Base-by-base conservation (phyloP, 768 basidiomycete species). In the Asterophora lycoperdoides region DNA sequence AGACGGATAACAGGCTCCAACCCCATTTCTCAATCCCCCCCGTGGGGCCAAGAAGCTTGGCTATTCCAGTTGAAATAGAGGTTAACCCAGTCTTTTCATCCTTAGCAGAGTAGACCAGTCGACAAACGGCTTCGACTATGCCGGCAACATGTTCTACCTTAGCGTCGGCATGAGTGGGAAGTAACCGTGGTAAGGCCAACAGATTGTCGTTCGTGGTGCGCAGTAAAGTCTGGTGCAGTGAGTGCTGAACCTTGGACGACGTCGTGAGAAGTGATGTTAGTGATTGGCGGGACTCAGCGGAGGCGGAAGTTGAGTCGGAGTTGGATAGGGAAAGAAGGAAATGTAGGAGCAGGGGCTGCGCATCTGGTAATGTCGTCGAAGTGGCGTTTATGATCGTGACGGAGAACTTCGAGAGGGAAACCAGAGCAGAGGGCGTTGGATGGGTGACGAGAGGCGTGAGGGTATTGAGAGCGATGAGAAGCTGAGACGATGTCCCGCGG, bases 11-110 rank as follows among this genome's bases (percentile, higher is more conserved):
- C 4, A 99, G 61, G 41, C 80, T 79, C 86, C 88, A 93, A 4
- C 92, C 89, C 95, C 93, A 98, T 63, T 84, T 84, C 58, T 96
- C 92, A 14, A 96, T 81, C 0, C 88, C 85, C 5, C 92, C 91
- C 0, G 70, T 77, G 1, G 92, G 86, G 3, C 93, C 93, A 1
- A 95, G 74, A 5, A 93, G 72, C 46, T 76, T 78, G 7, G 75
- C 78, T 2, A 90, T 69, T 10, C 72, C 75, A 13, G 70, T 63
- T 11, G 78, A 72, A 29, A 89, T 72, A n/a, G 75, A 57, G 1
- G 69, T 59, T 23, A 77, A 56, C 11, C 68, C 60, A 6, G 53
- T 33, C n/a, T 51, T 38, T 10, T 57, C 40, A 44, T 61, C 59
- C 3, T 46, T 55, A 14, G 45, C 18, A 4, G 53, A 28, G 29